Evolutionary conservation across 768 basidiomycete species (phyloP).

Genomic region (Termitomyces sp.): DNA sequence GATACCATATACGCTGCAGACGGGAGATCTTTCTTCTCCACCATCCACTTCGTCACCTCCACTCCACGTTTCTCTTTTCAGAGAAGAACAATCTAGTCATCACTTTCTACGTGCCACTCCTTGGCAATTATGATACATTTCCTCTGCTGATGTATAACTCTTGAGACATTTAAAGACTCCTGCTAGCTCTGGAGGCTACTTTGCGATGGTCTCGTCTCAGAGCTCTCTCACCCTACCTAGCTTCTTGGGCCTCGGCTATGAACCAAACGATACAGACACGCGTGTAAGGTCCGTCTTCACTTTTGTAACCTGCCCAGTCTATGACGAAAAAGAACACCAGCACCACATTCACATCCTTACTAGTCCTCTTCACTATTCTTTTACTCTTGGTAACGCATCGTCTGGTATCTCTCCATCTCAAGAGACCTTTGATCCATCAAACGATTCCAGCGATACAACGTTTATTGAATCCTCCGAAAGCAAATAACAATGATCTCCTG

Average conservation of each 20-base stretch:
- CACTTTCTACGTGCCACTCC: not conserved
- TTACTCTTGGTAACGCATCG: not conserved
- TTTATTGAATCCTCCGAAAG: slow-evolving; percentile 11
- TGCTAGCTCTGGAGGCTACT: not conserved
- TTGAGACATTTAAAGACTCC: slow-evolving; percentile 7
- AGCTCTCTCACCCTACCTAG: not conserved
- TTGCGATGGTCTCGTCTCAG: slow-evolving; percentile 10
- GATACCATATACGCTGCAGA: not conserved
- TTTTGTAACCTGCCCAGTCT: not conserved
- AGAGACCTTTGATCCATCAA: not conserved
- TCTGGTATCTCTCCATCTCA: not conserved
- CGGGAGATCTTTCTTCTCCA: not conserved
- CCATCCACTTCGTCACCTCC: not conserved
- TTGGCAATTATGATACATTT: not conserved
- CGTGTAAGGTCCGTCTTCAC: slow-evolving; percentile 4
- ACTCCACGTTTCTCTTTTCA: not conserved
- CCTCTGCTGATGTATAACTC: not conserved
- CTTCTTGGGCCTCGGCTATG: slow-evolving; percentile 11
- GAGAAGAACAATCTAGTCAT: no score
- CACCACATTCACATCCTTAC: not conserved
- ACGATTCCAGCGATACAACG: slow-evolving; percentile 2
- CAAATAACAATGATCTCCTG: slow-evolving; percentile 17
- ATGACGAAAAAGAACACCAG: not conserved
- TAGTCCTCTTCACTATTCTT: not conserved
- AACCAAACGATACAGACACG: slow-evolving; percentile 18